These are phyloP conservation scores for Yamadazyma epiphylla DNA, from an alignment of 1,139 yeast species.

Conservation along the genomic window DNA sequence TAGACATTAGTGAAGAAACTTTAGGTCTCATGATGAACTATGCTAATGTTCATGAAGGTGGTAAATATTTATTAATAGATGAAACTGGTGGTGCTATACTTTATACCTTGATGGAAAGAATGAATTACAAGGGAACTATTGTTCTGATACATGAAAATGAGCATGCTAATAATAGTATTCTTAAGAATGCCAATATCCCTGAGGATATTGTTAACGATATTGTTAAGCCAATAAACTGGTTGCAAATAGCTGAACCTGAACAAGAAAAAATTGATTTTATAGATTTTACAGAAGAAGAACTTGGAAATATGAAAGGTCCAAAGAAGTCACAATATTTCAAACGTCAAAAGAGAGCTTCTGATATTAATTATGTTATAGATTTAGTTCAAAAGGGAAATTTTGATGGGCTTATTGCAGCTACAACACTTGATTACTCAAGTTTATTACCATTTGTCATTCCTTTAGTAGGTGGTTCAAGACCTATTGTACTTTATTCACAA, in stretches of 20 bases:
- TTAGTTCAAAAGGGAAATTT: slow-evolving; percentile 50
- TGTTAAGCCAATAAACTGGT: slow-evolving; percentile 69
- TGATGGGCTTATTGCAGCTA: slow-evolving; percentile 74
- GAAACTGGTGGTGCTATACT: slow-evolving; percentile 87
- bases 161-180: slow-evolving; percentile 75
- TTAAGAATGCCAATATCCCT: slow-evolving; percentile 63
- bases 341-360: slow-evolving; percentile 55
- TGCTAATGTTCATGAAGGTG: slow-evolving; percentile 86
- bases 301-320: slow-evolving; percentile 52
- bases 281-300: slow-evolving; percentile 48
- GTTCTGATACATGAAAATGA: slow-evolving; percentile 87
- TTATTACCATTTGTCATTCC: slow-evolving; percentile 61
- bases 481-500: slow-evolving; percentile 77
- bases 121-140: slow-evolving; percentile 79
- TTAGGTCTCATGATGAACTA: slow-evolving; percentile 71
- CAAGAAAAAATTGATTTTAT: slow-evolving; percentile 52
- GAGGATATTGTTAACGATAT: slow-evolving; percentile 48
- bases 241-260: slow-evolving; percentile 79
- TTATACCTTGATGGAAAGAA: slow-evolving; percentile 83
- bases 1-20: slow-evolving; percentile 81
- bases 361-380: slow-evolving; percentile 52
- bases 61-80: slow-evolving; percentile 80
- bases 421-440: slow-evolving; percentile 67
- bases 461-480: slow-evolving; percentile 80
- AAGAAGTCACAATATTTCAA: slow-evolving; percentile 68